Evolutionary conservation across 75 land plant genomes (phyloP).

Genomic region (Pseudotsuga menziesii): DNA sequence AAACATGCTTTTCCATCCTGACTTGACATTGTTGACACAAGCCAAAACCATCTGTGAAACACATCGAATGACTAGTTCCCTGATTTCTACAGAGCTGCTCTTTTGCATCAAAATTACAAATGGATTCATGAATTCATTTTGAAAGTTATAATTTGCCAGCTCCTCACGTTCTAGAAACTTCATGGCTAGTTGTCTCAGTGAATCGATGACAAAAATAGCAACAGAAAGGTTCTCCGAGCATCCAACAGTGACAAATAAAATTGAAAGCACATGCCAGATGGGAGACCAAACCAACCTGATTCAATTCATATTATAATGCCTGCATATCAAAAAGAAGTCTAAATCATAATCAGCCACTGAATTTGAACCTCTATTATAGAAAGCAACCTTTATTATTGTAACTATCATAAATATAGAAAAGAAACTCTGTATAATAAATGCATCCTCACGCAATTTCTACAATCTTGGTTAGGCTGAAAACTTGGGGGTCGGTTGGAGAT

Average conservation of each 20-base stretch:
- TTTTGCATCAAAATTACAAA: constrained; percentile 79
- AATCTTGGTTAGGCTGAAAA: constrained; percentile 82
- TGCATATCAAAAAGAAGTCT: constrained; percentile 25
- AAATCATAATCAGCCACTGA: not conserved
- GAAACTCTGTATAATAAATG: constrained; percentile 1
- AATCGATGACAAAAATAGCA: constrained; percentile 81
- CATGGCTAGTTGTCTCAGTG: constrained; percentile 71
- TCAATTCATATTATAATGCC: constrained; percentile 60
- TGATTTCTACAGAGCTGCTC: constrained; percentile 64
- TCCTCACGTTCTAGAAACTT: constrained; percentile 80
- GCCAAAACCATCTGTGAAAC: constrained; percentile 74
- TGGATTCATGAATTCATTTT: constrained; percentile 71
- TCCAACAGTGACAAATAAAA: constrained; percentile 73
- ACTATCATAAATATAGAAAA: not conserved
- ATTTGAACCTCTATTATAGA: not conserved
- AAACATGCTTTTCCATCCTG: constrained; percentile 83
- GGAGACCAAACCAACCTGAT: constrained; percentile 77
- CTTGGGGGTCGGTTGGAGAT: constrained; percentile 75
- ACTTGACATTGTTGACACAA: constrained; percentile 71
- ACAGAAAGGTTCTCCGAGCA: constrained; percentile 69
- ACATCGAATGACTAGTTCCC: constrained; percentile 68
- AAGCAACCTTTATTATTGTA: not conserved
- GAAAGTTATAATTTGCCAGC: constrained; percentile 79
- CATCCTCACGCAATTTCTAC: constrained; percentile 80
- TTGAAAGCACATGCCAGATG: constrained; percentile 73